Base-by-base conservation (phyloP, 257 asterid species). In the Vinca minor region DNA sequence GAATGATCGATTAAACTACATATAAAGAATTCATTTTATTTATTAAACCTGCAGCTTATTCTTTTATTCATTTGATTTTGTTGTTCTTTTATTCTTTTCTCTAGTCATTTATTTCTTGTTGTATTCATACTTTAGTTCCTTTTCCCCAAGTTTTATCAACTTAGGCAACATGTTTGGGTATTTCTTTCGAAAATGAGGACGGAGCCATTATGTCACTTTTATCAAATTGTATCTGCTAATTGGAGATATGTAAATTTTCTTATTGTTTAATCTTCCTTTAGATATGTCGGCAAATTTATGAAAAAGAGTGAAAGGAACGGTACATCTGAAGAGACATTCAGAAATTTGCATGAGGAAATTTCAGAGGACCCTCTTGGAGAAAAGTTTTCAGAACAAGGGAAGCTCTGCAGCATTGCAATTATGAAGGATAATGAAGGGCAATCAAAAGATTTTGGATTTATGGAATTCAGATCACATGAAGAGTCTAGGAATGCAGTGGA, bases 361-460 rank as follows among this genome's bases (percentile, higher is more conserved):
- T 62, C 95, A 2, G 94, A 87, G 63, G 84, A 73, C 59, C 72
- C 61, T 70, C 79, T 89, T 15, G 68, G 54, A 69, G 89, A 78
- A 38, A 82, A 71, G 74, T 86, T 89, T 70, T 76, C 85, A 18
- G 77, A 65, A 55, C 76, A 73, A 62, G 96, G 96, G 39, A 78
- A 80, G 60, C 77, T 87, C n/a, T n/a, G n/a, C n/a, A n/a, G n/a
- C n/a, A n/a, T n/a, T n/a, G n/a, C n/a, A n/a, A n/a, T n/a, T n/a
- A n/a, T n/a, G n/a, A n/a, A n/a, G n/a, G n/a, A n/a, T 71, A 84
- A 76, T 26, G 79, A 76, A 52, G 94, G 94, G 46, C 76, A 77
- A 68, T 82, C 92, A 3, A 84, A 62, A 78, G 96, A 95, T 47
- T 89, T 84, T 77, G 96, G 96, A 56, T 86, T 87, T 74, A 91